A percentile compares a stretch with the other conserved stretches of the same genome.
Conservation (phyloP, 2,329 filamentous ascomycete genomes). For the Raffaelea arxii region DNA sequence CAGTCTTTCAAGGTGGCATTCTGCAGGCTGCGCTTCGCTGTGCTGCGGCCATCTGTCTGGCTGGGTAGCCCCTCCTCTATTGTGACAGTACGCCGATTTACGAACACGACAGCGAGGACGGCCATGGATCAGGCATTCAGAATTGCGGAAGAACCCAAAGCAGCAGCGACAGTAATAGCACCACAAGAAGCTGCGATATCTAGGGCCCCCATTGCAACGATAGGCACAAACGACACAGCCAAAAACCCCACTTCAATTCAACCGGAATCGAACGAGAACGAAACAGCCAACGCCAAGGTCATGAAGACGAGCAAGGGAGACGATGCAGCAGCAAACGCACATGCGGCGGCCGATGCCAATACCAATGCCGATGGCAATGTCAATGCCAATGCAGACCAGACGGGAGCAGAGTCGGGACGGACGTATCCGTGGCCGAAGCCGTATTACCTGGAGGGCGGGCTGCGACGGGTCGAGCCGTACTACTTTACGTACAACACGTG, state of each 20-base stretch:
- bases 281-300: slow-evolving; percentile 3
- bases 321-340: slow-evolving; percentile 9
- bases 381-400: background rate
- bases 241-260: too few relatives aligned
- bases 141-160: too few relatives aligned
- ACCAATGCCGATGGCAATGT: background rate
- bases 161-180: background rate
- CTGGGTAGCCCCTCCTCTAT: too few relatives aligned
- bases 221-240: background rate
- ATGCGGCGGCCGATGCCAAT: background rate
- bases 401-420: background rate
- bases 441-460: slow-evolving; percentile 74
- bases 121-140: too few relatives aligned
- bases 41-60: too few relatives aligned
- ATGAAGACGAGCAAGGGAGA: slow-evolving; percentile 2
- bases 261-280: background rate
- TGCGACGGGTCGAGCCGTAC: slow-evolving; percentile 79
- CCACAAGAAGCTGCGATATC: background rate
- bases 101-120: too few relatives aligned
- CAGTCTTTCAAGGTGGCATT: too few relatives aligned
- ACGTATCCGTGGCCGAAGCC: slow-evolving; percentile 43
- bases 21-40: too few relatives aligned
- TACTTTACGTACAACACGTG: slow-evolving; percentile 91
- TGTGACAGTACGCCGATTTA: too few relatives aligned
- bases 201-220: too few relatives aligned